phyloP scores from a whole-genome alignment of 1,284 basidiomycete genomes.

The Ustilago vetiveriae region DNA sequence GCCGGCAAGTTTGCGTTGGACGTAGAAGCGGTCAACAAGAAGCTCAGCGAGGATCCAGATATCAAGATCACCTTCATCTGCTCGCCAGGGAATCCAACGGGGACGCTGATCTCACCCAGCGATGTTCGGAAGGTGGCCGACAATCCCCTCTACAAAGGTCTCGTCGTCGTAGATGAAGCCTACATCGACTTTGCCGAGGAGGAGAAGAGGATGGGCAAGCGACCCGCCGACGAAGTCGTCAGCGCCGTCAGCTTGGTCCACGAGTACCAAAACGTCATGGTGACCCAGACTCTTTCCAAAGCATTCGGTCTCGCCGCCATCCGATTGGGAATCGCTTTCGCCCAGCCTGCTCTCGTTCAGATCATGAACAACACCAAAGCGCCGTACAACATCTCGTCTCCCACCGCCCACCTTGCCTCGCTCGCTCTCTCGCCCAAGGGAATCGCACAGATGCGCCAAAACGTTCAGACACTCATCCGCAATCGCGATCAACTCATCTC shows the following conservation, averaged over 20 bases:
- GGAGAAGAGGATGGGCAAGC: conserved; percentile 55
- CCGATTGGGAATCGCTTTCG: conserved; percentile 87
- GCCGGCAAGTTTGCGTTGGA: conserved; percentile 80
- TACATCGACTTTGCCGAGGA: conserved; percentile 87
- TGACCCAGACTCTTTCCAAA: conserved; percentile 95
- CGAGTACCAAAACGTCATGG: conserved; percentile 87
- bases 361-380: conserved; percentile 96
- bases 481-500: conserved; percentile 74
- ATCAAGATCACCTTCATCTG: conserved; percentile 95
- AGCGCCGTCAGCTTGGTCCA: conserved; percentile 78
- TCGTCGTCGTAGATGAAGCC: conserved; percentile 95
- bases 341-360: conserved; percentile 87
- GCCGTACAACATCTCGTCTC: conserved; percentile 94
- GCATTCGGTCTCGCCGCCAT: conserved; percentile 95
- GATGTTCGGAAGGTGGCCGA: conserved; percentile 80
- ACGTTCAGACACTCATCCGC: conserved; percentile 74
- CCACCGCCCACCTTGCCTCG: conserved; percentile 84
- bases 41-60: conserved; percentile 50
- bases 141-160: conserved; percentile 83
- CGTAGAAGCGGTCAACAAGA: conserved; percentile 44
- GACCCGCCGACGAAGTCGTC: conserved; percentile 66
- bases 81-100: conserved; percentile 97
- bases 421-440: conserved; percentile 79
- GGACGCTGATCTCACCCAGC: conserved; percentile 81
- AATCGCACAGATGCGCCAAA: conserved; percentile 75